phyloP scores from a whole-genome alignment of 163 green algal species.

The Prototheca wickerhamii region DNA sequence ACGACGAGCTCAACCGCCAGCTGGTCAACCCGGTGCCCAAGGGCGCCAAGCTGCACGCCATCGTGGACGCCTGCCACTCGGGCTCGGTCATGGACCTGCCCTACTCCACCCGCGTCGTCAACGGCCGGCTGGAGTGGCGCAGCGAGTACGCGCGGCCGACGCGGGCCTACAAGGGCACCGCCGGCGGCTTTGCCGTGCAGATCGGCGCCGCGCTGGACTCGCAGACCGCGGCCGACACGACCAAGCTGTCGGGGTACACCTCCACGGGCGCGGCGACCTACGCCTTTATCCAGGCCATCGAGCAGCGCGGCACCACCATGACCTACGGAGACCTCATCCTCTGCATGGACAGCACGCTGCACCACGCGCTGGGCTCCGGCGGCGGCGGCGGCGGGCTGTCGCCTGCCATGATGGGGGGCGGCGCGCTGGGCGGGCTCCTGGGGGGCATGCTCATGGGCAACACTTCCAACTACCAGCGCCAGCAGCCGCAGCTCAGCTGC shows the following conservation, averaged over 20 bases:
- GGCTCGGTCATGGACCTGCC: conserved; percentile 64
- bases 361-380: conserved; percentile 17
- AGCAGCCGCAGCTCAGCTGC: conserved; percentile 33
- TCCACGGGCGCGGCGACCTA: conserved; percentile 48
- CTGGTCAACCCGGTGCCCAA: conserved; percentile 65
- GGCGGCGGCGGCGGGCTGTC: neutral
- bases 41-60: conserved; percentile 67
- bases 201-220: conserved; percentile 48
- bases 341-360: conserved; percentile 37
- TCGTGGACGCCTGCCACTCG: conserved; percentile 87
- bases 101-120: conserved; percentile 22
- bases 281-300: conserved; percentile 64
- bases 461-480: conserved; percentile 12
- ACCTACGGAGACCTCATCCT: conserved; percentile 40
- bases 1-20: conserved; percentile 76
- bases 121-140: conserved; percentile 27
- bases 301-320: conserved; percentile 29
- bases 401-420: neutral
- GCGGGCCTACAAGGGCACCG: conserved; percentile 40
- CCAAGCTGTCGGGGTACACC: conserved; percentile 23
- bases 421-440: conserved; percentile 16
- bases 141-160: conserved; percentile 12
- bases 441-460: conserved; percentile 11
- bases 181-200: conserved; percentile 58
- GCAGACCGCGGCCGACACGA: conserved; percentile 47